Conservation (phyloP, 1,139 yeast species). For the Taiozyma sp. region DNA sequence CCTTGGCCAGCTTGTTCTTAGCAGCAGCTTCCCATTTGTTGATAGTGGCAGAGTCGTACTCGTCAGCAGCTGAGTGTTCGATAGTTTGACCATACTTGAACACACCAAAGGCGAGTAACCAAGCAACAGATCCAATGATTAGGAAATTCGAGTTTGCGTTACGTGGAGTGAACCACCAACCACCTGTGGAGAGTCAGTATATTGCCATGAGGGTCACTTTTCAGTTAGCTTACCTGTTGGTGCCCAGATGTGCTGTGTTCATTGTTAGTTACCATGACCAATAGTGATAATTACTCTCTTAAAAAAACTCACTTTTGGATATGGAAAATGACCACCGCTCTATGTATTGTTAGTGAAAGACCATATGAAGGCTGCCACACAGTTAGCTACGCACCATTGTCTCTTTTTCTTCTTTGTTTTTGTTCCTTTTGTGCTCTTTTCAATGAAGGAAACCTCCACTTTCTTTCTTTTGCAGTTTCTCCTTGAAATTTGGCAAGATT, state of each 20-base stretch:
- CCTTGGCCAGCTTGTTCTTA: conserved; percentile 7
- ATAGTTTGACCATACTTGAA: conserved; percentile 12
- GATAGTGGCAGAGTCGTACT: conserved; percentile 15
- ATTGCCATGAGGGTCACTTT: neutral
- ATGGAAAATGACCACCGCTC: conserved; percentile 20
- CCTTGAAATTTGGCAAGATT: neutral
- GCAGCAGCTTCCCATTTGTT: conserved; percentile 21
- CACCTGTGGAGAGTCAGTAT: conserved; percentile 18
- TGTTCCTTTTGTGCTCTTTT: neutral
- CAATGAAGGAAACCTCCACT: neutral
- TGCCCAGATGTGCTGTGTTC: conserved; percentile 19
- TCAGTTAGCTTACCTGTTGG: conserved; percentile 19
- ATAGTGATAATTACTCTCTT: neutral
- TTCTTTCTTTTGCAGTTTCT: neutral
- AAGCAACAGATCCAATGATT: conserved; percentile 11
- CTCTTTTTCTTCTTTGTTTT: neutral
- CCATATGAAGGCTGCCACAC: neutral
- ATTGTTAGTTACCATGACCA: neutral
- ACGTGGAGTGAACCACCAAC: conserved; percentile 23
- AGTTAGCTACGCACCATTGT: neutral
- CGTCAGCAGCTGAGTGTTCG: conserved; percentile 15
- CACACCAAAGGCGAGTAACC: conserved; percentile 12
- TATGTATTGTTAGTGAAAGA: neutral
- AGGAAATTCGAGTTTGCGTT: conserved; percentile 17
- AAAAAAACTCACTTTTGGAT: conserved; percentile 17